A percentile compares a stretch with the other conserved stretches of the same genome.
Conservation (phyloP, 2,329 filamentous ascomycete genomes). For the Ophiostoma sp. region DNA sequence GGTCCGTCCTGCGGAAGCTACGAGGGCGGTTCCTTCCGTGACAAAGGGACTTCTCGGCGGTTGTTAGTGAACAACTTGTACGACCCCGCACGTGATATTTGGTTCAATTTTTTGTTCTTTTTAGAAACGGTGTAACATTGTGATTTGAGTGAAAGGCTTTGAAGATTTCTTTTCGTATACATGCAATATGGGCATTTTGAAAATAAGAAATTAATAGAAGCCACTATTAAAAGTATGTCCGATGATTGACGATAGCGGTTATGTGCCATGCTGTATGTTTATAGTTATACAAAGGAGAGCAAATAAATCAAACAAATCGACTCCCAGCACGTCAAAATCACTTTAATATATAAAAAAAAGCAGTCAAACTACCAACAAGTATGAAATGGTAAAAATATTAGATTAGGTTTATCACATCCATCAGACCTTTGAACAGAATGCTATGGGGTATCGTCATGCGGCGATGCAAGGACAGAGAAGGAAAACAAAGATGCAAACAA, state of each 20-base stretch:
- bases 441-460: not conserved
- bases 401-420: not conserved
- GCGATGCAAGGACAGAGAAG: not conserved
- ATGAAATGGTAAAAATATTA: not conserved
- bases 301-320: no score
- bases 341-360: no score
- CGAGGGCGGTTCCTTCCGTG: conserved; percentile 1
- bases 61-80: not conserved
- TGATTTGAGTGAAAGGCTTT: not conserved
- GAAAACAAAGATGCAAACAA: not conserved
- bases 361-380: not conserved
- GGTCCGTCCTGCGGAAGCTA: not conserved
- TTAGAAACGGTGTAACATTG: not conserved
- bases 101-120: not conserved
- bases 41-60: not conserved
- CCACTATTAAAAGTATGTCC: no score
- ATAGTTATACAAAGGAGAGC: no score
- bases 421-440: not conserved
- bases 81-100: not conserved
- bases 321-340: no score
- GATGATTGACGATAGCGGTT: no score
- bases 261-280: no score
- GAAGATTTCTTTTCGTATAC: not conserved
- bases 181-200: not conserved
- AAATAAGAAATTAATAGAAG: not conserved